Conservation (phyloP, 1,284 basidiomycete genomes). For the Sanguinoderma infundibulare region DNA sequence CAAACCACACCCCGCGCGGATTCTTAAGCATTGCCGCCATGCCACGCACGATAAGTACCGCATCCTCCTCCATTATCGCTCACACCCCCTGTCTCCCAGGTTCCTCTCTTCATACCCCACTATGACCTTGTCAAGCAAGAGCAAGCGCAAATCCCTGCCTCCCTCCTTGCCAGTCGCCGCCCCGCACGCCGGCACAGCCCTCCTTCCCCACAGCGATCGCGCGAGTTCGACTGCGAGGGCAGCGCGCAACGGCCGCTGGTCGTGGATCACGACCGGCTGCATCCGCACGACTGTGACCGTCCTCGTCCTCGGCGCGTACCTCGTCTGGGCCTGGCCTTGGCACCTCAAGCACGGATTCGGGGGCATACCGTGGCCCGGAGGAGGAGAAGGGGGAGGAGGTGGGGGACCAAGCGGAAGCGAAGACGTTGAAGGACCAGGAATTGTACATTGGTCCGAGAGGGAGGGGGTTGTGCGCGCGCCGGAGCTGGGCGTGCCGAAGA, state of each 20-base stretch:
- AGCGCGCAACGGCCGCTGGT: neutral
- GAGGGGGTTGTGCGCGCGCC: constrained; percentile 13
- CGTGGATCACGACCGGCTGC: constrained; percentile 17
- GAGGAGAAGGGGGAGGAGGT: neutral
- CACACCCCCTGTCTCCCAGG: neutral
- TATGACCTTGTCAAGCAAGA: constrained; percentile 20
- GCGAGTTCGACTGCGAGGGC: neutral
- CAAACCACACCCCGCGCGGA: constrained; percentile 14
- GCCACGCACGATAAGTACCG: neutral
- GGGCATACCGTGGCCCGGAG: neutral
- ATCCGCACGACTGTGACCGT: constrained; percentile 21
- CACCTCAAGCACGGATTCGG: constrained; percentile 9
- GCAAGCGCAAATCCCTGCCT: constrained; percentile 6
- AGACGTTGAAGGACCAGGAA: no score
- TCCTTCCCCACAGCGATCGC: neutral
- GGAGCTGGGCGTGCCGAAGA: constrained; percentile 28
- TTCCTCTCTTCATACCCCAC: constrained; percentile 1
- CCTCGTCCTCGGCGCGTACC: constrained; percentile 18
- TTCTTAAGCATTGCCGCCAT: constrained; percentile 4
- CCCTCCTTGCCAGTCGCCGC: constrained; percentile 12
- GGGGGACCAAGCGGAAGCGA: no score
- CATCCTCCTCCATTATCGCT: neutral
- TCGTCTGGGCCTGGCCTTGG: constrained; percentile 23
- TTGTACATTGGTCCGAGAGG: no score
- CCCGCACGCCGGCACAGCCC: neutral